Evolutionary conservation across 306 rosid genomes (phyloP), one percentile per base, ranked within the genome.

Genomic region (Citrullus mucosospermus): DNA sequence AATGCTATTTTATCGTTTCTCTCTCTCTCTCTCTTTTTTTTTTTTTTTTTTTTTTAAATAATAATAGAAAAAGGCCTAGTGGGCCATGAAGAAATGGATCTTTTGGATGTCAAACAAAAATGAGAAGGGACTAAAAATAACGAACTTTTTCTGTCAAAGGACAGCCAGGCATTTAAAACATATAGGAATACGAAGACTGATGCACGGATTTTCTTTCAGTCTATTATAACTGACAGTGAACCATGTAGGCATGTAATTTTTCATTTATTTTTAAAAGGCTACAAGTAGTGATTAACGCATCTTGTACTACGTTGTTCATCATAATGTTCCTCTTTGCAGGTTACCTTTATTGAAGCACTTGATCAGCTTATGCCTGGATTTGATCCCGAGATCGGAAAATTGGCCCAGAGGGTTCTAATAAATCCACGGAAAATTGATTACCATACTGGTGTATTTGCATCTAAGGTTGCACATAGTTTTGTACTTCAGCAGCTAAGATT

Each of bases 361-460:
- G 97, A 92, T 85, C 99, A 92, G 90, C 97, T 95, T 62, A 92
- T 95, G 99, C 99, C 99, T 80, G 99, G 99, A 81, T 95, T 95
- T 92, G 99, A 95, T 88, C 99, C 99, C 36, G 99, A 95, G 89
- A 95, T 95, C 69, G 89, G 99, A 84, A 95, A 95, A 85, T 87
- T 95, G 83, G 99, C 99, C 84, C 97, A 95, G 48, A 88, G 99
- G 86, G 93, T 95, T 85, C 90, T 95, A 43, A 89, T 95, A 74
- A 95, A 91, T 83, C 97, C 99, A 53, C 88, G 99, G 30, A 90
- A 85, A 67, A 95, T 95, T 78, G 99, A 95, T 81, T 91, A 95
- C 76, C 96, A 92, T 65, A 92, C 92, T 28, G 99, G 99, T 83
- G 99, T 95, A 53, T 95, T 95, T 84, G 99, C 99, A 82, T 55